A percentile compares a stretch with the other conserved stretches of the same genome.
Evolutionary conservation across 2,329 filamentous ascomycete genomes (phyloP).

Genomic region (Drechslerella coelobrocha): DNA sequence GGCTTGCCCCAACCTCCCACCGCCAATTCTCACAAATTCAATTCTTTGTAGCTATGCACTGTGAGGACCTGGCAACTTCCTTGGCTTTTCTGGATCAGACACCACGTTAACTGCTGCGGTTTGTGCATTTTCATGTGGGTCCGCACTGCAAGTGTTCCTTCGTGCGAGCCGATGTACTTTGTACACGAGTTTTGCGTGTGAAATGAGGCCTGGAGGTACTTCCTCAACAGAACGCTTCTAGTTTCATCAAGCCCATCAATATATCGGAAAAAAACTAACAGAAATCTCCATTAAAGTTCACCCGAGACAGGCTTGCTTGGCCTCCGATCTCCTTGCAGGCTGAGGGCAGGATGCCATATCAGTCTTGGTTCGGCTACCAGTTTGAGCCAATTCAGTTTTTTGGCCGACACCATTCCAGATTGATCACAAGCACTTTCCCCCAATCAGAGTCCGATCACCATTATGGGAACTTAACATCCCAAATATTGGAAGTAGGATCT

Average conservation of each 20-base stretch:
- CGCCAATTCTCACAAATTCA: constrained; percentile 5
- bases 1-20: constrained; percentile 21
- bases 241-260: no score
- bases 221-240: no score
- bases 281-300: constrained; percentile 28
- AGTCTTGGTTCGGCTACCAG: neutral
- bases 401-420: no score
- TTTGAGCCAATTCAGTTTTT: no score
- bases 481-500: no score
- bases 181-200: no score
- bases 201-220: no score
- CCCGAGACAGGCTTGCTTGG: constrained; percentile 14
- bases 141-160: neutral
- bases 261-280: constrained; percentile 37
- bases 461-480: no score
- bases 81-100: constrained; percentile 8
- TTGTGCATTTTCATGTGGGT: neutral
- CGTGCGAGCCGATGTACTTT: neutral
- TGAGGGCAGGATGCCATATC: neutral
- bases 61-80: neutral
- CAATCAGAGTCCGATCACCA: no score
- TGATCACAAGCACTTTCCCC: no score
- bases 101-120: neutral
- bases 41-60: constrained; percentile 1
- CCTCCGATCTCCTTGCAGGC: constrained; percentile 1